A percentile compares a stretch with the other conserved stretches of the same genome.
Conservation (phyloP, 106 monocot genomes). For the Alisma plantagoaquatica region DNA sequence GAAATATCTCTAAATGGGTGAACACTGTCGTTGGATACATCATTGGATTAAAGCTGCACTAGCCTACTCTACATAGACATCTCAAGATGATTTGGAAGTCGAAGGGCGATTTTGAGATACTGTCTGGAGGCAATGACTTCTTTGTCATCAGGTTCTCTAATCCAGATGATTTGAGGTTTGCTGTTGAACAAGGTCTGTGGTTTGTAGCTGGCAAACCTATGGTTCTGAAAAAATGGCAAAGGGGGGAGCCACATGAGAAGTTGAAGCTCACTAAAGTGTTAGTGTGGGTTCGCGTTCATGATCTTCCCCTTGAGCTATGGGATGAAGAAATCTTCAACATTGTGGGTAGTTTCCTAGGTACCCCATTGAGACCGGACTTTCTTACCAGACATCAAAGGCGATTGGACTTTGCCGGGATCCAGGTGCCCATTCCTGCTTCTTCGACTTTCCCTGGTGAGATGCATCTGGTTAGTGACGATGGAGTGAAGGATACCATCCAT, state of each 20-base stretch:
- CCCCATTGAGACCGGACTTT: not conserved
- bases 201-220: not conserved
- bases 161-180: not conserved
- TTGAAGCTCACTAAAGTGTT: no score
- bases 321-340: no score
- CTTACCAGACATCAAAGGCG: not conserved
- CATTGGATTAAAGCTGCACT: not conserved
- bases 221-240: not conserved
- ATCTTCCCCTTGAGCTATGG: not conserved
- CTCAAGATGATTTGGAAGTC: not conserved
- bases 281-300: no score
- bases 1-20: not conserved
- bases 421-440: no score
- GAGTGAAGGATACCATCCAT: no score
- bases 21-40: not conserved
- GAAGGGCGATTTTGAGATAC: not conserved
- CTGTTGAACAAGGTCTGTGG: not conserved
- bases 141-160: not conserved
- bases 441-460: no score
- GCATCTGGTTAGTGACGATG: no score
- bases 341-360: no score
- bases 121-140: not conserved
- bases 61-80: not conserved
- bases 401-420: not conserved
- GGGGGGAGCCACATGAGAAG: not conserved